Base-by-base conservation (phyloP, 768 basidiomycete genomes). In the Leccinum disarticulatum region DNA sequence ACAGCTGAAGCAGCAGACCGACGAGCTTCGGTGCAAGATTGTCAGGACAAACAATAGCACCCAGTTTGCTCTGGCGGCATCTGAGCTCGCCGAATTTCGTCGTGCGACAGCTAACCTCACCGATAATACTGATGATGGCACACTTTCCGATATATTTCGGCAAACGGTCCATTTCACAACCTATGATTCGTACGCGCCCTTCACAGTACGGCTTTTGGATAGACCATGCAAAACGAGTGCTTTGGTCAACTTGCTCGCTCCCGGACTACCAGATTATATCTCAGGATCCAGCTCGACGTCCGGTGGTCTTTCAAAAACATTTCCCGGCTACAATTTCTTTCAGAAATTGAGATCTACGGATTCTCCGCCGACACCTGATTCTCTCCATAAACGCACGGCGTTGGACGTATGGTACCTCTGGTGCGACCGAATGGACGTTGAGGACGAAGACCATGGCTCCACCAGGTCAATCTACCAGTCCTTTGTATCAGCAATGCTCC, bases 251-350 rank as follows among this genome's bases (percentile, higher is more conserved):
- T 28, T 65, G 7, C 55, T 68, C 35, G 54, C 66, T 1, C 66
- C 63, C 0, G 68, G 68, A 31, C 8, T 68, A 1, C 68, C 68
- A n/a, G 63, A 67, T 47, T 67, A 19, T 28, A 54, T 69, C 3
- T 48, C 19, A 8, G 25, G n/a, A 19, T 70, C 68, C 22, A 62
- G 60, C 6, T 62, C 63, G 11, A 70, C 65, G 25, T 69, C 68
- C 4, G 59, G 68, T 53, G 53, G 64, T 11, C 8, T 35, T 8
- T 1, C 59, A 17, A 65, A 69, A 15, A 14, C 11, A 4, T 64
- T 70, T 14, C 55, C 56, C 3, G 19, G 51, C 22, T 63, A 69
- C 33, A 56, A 57, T 14, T 15, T 11, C 15, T 43, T 58, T 27
- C 38, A 49, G 9, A 22, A 25, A 4, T 43, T 48, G 2, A 51